A percentile compares a stretch with the other conserved stretches of the same genome.
Conservation (phyloP, 768 basidiomycete species). For the Pulveroboletus frians region DNA sequence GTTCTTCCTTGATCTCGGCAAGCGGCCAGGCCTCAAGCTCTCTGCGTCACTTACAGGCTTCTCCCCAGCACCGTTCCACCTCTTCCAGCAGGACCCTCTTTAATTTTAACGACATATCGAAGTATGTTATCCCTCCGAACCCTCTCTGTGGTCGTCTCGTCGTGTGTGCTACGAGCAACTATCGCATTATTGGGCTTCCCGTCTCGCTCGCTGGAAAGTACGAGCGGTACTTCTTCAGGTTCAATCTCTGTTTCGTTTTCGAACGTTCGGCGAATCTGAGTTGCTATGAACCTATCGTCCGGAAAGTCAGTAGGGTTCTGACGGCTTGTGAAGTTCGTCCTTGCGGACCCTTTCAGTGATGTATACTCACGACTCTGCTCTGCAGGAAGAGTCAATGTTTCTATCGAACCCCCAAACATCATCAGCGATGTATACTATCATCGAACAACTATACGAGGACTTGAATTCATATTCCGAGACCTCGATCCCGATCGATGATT, state of each 20-base stretch:
- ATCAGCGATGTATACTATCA: slow-evolving; percentile 67
- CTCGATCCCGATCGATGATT: slow-evolving; percentile 82
- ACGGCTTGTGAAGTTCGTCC: slow-evolving; percentile 77
- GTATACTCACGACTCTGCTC: slow-evolving; percentile 2
- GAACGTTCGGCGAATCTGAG: slow-evolving; percentile 85
- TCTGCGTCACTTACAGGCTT: slow-evolving; percentile 37
- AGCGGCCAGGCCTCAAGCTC: slow-evolving; percentile 40
- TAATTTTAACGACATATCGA: slow-evolving; percentile 87
- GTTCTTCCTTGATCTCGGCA: slow-evolving; percentile 45
- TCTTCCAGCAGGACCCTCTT: slow-evolving; percentile 60
- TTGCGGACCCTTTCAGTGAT: slow-evolving; percentile 2
- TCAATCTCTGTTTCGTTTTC: slow-evolving; percentile 96
- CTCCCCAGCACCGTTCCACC: slow-evolving; percentile 44
- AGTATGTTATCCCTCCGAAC: slow-evolving; percentile 88
- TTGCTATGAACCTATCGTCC: slow-evolving; percentile 92
- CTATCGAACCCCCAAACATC: slow-evolving; percentile 71
- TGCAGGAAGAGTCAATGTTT: slow-evolving; percentile 82
- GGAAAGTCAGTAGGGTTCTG: slow-evolving; percentile 89
- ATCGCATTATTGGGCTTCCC: slow-evolving; percentile 91
- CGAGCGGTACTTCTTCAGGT: slow-evolving; percentile 82
- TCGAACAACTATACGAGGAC: slow-evolving; percentile 96
- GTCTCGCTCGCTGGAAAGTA: slow-evolving; percentile 74
- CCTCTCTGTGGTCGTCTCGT: slow-evolving; percentile 85
- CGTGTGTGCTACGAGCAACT: slow-evolving; percentile 72
- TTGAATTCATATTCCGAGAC: slow-evolving; percentile 97